phyloP scores from a whole-genome alignment of 1,284 basidiomycete genomes.

The Sanghuangporus sanghuang region DNA sequence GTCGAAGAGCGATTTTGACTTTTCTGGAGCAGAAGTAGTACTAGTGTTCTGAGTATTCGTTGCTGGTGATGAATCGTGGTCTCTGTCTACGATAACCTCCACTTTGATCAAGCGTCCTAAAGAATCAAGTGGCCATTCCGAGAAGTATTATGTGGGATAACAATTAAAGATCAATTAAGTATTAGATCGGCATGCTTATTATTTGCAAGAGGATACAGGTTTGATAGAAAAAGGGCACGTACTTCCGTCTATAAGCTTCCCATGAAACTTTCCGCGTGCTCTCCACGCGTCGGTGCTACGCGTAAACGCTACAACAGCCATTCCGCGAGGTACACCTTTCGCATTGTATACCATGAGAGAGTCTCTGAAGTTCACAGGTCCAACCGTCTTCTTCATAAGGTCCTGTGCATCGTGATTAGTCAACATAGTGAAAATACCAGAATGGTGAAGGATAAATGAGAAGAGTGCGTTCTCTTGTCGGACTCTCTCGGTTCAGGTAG shows the following conservation, averaged over 20 bases:
- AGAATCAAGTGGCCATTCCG: not conserved
- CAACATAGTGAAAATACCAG: not conserved
- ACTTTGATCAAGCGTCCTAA: conserved; percentile 15
- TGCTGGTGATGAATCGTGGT: not conserved
- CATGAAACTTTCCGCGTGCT: conserved; percentile 62
- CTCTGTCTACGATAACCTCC: conserved; percentile 12
- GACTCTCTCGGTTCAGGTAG: not conserved
- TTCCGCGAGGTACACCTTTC: conserved; percentile 66
- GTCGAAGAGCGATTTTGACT: conserved; percentile 8
- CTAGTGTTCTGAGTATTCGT: not conserved
- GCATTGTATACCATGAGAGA: conserved; percentile 66
- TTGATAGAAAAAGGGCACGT: conserved; percentile 29
- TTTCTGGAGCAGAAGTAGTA: not conserved
- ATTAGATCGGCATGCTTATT: not conserved
- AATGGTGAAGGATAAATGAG: not conserved
- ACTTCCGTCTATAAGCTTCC: conserved; percentile 73
- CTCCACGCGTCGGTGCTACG: conserved; percentile 52
- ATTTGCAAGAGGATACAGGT: not conserved
- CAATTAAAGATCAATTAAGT: too few species aligned
- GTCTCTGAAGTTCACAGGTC: conserved; percentile 51
- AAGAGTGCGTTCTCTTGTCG: not conserved
- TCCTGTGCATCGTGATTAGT: conserved; percentile 38
- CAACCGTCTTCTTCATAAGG: conserved; percentile 68
- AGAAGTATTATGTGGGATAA: too few species aligned
- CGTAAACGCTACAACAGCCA: conserved; percentile 66